A percentile compares a stretch with the other conserved stretches of the same genome.
Evolutionary conservation across 2,329 filamentous ascomycete species (phyloP).

Genomic region (Pseudopithomyces chartarum): DNA sequence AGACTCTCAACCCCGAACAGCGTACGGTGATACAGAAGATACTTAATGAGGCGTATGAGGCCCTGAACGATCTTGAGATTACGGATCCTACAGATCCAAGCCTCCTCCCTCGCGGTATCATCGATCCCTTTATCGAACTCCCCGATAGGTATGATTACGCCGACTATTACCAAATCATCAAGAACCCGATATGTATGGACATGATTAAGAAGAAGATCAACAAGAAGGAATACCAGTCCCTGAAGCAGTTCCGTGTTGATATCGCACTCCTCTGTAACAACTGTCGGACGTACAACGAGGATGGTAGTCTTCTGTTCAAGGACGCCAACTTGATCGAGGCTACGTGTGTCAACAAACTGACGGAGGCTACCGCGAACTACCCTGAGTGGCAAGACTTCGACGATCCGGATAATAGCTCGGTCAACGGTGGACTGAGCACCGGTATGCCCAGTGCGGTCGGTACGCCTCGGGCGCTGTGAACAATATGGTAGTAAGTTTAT

Average conservation of each 20-base stretch:
- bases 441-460: conserved; percentile 39
- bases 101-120: conserved; percentile 75
- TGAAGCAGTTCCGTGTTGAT: conserved; percentile 81
- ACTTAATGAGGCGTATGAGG: conserved; percentile 76
- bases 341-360: conserved; percentile 58
- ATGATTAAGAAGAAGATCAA: conserved; percentile 95
- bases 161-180: conserved; percentile 94
- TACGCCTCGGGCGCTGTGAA: conserved; percentile 29
- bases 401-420: conserved; percentile 56
- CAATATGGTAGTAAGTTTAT: conserved; percentile 10
- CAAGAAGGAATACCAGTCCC: conserved; percentile 84
- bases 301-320: conserved; percentile 86
- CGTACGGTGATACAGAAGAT: conserved; percentile 80
- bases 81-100: conserved; percentile 67
- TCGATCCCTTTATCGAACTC: conserved; percentile 90
- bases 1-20: conserved; percentile 69
- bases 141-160: conserved; percentile 88
- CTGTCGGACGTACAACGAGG: conserved; percentile 95
- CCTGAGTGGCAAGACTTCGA: conserved; percentile 65
- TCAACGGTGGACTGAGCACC: conserved; percentile 52
- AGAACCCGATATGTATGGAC: conserved; percentile 93
- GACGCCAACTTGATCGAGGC: conserved; percentile 90
- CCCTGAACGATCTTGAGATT: conserved; percentile 79
- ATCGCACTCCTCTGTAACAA: conserved; percentile 86
- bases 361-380: conserved; percentile 58